Conservation (phyloP, 768 basidiomycete species). For the Infundibulicybe gibba region DNA sequence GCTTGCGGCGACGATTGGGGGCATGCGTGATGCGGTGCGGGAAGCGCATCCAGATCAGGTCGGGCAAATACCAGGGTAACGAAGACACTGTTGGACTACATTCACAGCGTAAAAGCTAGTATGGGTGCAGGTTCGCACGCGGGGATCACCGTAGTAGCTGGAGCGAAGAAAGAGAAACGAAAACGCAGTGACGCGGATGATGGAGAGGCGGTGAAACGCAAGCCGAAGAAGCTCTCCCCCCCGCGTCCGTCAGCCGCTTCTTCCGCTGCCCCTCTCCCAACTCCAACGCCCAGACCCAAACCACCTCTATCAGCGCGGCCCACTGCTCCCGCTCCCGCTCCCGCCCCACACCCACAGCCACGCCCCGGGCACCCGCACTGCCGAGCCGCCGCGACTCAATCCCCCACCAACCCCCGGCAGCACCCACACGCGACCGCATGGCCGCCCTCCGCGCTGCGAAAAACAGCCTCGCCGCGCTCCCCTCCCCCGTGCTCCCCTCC, state of each 20-base stretch:
- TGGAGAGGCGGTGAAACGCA: neutral
- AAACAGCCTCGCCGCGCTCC: neutral
- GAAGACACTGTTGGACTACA: conserved; percentile 52
- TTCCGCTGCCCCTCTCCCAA: no score
- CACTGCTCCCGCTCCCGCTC: conserved; percentile 1
- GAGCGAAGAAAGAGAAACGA: conserved; percentile 8
- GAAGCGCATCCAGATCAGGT: conserved; percentile 58
- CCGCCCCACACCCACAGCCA: neutral
- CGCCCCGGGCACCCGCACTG: no score
- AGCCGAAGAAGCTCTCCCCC: no score
- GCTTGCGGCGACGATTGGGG: conserved; percentile 40
- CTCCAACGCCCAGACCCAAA: conserved; percentile 5
- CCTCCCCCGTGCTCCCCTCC: neutral
- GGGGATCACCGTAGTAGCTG: no score
- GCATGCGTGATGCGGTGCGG: conserved; percentile 57
- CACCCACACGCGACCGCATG: conserved; percentile 11
- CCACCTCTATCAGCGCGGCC: neutral
- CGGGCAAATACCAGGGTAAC: conserved; percentile 58
- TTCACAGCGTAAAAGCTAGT: conserved; percentile 25
- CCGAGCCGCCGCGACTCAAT: no score
- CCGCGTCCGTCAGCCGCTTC: no score
- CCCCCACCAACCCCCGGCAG: no score
- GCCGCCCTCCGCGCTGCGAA: conserved; percentile 18
- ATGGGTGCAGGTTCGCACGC: conserved; percentile 2
- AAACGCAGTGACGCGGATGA: conserved; percentile 10